These are phyloP conservation scores for Diaporthe eres DNA, from an alignment of 2,329 filamentous ascomycete genomes.

Conservation along the genomic window DNA sequence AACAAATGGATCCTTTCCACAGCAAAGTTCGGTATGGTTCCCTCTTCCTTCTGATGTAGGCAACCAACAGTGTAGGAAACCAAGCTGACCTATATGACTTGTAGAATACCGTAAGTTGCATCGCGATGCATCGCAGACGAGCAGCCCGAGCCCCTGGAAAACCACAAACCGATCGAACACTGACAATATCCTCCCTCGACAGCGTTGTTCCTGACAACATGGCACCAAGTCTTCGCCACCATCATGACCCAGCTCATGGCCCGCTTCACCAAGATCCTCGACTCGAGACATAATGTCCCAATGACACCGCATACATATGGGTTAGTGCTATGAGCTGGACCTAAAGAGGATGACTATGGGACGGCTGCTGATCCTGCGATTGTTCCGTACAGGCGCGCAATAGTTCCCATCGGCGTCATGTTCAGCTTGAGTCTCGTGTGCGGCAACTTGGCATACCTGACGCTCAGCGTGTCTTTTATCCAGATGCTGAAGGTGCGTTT, in stretches of 20 bases:
- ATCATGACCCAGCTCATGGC: constrained; percentile 92
- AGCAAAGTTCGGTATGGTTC: constrained; percentile 78
- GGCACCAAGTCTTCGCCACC: constrained; percentile 91
- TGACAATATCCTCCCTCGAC: constrained; percentile 60
- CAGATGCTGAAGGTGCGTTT: constrained; percentile 89
- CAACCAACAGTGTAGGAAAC: neutral
- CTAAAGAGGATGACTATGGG: neutral
- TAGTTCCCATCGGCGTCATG: constrained; percentile 91
- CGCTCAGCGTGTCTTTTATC: constrained; percentile 92
- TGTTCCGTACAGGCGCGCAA: constrained; percentile 79
- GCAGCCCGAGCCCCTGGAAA: neutral
- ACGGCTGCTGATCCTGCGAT: constrained; percentile 67
- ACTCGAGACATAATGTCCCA: constrained; percentile 91
- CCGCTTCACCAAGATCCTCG: constrained; percentile 85
- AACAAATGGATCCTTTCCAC: constrained; percentile 96
- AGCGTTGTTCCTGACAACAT: constrained; percentile 86
- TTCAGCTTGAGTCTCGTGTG: constrained; percentile 94
- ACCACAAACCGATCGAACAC: neutral
- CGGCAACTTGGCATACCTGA: constrained; percentile 91
- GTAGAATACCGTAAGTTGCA: constrained; percentile 36
- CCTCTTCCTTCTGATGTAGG: neutral
- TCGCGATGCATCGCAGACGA: neutral
- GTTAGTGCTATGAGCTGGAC: constrained; percentile 17
- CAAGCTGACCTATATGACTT: constrained; percentile 26
- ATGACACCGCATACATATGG: constrained; percentile 74